A percentile compares a stretch with the other conserved stretches of the same genome.
These are phyloP conservation scores for Pisolithus marmoratus DNA, from an alignment of 768 basidiomycete genomes.

Conservation along the genomic window DNA sequence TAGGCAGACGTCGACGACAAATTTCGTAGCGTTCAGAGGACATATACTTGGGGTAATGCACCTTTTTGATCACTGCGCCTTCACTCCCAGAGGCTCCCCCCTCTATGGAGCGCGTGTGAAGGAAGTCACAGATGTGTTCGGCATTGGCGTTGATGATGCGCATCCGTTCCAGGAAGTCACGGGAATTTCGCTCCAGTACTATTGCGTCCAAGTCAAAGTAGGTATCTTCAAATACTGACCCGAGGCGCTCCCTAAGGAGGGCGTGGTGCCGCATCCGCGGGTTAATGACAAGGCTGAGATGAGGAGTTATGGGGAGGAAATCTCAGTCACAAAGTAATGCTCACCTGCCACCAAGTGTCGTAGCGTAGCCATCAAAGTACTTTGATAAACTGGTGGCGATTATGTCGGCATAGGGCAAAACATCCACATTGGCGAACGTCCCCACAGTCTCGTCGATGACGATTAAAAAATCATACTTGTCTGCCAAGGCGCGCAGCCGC, in stretches of 20 bases:
- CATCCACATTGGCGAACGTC: slow-evolving; percentile 90
- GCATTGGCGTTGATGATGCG: slow-evolving; percentile 75
- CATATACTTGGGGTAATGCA: slow-evolving; percentile 86
- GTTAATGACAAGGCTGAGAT: slow-evolving; percentile 76
- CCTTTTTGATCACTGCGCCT: slow-evolving; percentile 56
- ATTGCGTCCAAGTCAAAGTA: slow-evolving; percentile 91
- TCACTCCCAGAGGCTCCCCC: slow-evolving; percentile 28
- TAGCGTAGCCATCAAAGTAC: slow-evolving; percentile 89
- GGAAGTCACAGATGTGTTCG: slow-evolving; percentile 73
- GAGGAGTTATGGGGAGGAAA: neutral
- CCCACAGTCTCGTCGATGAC: slow-evolving; percentile 94
- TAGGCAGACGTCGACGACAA: slow-evolving; percentile 46
- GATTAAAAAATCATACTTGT: slow-evolving; percentile 82
- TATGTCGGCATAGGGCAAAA: slow-evolving; percentile 80
- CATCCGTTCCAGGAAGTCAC: slow-evolving; percentile 78
- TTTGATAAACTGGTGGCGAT: slow-evolving; percentile 91
- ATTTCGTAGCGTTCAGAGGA: slow-evolving; percentile 65
- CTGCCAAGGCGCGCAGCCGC: slow-evolving; percentile 73
- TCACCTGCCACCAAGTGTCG: slow-evolving; percentile 97
- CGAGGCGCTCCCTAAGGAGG: slow-evolving; percentile 54
- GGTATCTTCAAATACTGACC: slow-evolving; percentile 65
- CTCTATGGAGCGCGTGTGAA: slow-evolving; percentile 51
- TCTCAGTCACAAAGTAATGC: slow-evolving; percentile 15
- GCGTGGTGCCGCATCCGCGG: slow-evolving; percentile 67
- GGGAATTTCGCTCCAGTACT: slow-evolving; percentile 97